These are phyloP conservation scores for Nelumbo lutea DNA, from an alignment of 164 flowering plant species.

Conservation along the genomic window DNA sequence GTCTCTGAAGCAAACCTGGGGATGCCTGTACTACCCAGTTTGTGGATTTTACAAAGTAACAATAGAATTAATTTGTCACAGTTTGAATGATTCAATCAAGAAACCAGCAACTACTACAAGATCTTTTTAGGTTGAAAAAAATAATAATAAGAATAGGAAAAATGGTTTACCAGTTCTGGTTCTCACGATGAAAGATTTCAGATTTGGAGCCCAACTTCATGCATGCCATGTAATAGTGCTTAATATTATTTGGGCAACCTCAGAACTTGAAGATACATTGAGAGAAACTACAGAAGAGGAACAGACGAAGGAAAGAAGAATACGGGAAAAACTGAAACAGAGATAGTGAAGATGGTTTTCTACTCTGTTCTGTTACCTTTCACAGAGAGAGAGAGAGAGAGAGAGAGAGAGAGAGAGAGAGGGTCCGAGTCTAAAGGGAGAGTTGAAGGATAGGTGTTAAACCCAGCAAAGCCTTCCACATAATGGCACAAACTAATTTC, in stretches of 20 bases:
- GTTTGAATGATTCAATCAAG: background rate
- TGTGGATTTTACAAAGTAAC: background rate
- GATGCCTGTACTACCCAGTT: background rate
- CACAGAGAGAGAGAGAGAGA: background rate
- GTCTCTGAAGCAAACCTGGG: no score
- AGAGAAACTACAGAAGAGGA: background rate
- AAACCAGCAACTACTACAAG: background rate
- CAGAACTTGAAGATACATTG: background rate
- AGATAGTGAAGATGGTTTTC: background rate
- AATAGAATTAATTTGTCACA: background rate
- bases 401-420: constrained; percentile 6
- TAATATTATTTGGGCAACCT: background rate
- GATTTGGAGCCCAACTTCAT: constrained; percentile 64
- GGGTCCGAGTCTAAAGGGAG: constrained; percentile 38
- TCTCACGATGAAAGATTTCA: constrained; percentile 50
- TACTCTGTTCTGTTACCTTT: background rate
- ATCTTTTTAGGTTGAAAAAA: background rate
- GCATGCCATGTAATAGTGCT: constrained; percentile 36
- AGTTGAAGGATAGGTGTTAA: background rate
- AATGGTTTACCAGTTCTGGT: constrained; percentile 42
- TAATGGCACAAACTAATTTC: no score
- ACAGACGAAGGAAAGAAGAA: background rate
- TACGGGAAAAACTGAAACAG: background rate
- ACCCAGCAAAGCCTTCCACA: no score
- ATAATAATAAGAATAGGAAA: background rate